Evolutionary conservation across 2,329 filamentous ascomycete genomes (phyloP), one percentile per base, ranked within the genome.

Genomic region (Monilinia polystroma): DNA sequence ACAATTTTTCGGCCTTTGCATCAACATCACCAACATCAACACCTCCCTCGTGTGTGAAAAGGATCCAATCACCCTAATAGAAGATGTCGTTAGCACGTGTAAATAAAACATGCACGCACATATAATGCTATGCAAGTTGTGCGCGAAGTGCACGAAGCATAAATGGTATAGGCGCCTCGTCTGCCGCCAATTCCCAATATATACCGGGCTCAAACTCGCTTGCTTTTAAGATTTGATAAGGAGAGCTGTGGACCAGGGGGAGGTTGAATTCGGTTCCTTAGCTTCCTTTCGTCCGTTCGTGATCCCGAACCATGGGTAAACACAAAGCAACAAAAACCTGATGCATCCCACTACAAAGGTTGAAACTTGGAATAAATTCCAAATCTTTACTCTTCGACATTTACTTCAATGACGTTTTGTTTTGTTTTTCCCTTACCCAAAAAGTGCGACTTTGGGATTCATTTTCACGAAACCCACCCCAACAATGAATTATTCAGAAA

Each of bases 11-110:
- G 71, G 95, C 95, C 86, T 99, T 99, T 72, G 89, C 93, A 77
- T 99, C 95, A 73, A 99, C 95, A 88, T 99, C 95, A 79, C 95
- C 95, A 76, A 99, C 95, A 81, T 99, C 95, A 74, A 99, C 93
- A 90, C 95, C 95, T 85, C 95, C 95, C 83, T 99, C 95, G 83
- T 99, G 93, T 77, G 94, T 97, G 86, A 99, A 99, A 78, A 99
- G 92, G 79, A 99, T 97, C 93, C 93, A 98, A 82, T 99, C 95
- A 78, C 95, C 95, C 95, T 98, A 79, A 18, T 45, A 35, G 58
- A 35, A 63, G 55, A 69, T 23, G 59, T 23, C 54, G 69, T 75
- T 68, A 75, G 73, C 71, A 73, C 66, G 70, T 47, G 43, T 8
- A 41, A 26, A 60, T 26, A 23, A 14, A 14, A 35, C 26, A 11